Conservation (phyloP, 768 basidiomycete genomes). For the Serendipita sp. region DNA sequence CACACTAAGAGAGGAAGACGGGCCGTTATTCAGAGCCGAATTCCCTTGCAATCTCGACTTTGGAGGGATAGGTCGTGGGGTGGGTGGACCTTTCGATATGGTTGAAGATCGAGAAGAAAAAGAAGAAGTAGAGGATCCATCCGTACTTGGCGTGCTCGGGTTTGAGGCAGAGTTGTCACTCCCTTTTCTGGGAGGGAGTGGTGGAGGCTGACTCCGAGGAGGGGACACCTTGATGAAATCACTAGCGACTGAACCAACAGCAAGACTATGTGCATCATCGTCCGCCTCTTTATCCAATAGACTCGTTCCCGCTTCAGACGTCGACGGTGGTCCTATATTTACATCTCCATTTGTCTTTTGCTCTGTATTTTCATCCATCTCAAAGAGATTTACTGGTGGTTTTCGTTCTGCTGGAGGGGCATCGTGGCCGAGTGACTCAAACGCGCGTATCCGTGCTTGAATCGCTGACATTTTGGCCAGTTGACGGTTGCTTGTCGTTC, state of each 20-base stretch:
- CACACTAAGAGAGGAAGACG: neutral
- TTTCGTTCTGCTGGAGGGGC: neutral
- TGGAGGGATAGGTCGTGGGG: neutral
- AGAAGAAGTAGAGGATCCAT: neutral
- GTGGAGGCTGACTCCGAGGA: neutral
- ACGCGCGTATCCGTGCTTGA: neutral
- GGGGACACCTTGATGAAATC: conserved; percentile 1
- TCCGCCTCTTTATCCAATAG: neutral
- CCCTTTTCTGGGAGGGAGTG: neutral
- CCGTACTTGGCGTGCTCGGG: neutral
- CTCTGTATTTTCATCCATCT: neutral
- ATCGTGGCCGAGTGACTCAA: neutral
- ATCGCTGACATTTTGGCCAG: neutral
- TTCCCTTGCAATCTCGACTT: neutral
- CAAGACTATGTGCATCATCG: neutral
- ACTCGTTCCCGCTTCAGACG: neutral
- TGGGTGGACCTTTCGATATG: neutral
- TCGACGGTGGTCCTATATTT: neutral
- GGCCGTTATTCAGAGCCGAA: neutral
- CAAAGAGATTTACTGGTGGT: neutral
- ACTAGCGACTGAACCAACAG: conserved; percentile 1
- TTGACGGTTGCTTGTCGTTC: too few relatives aligned
- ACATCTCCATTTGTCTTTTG: neutral
- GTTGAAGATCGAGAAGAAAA: neutral
- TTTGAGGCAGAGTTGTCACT: neutral